These are phyloP conservation scores for Trichoderma reesei DNA, from an alignment of 495 filamentous ascomycete genomes.

Conservation along the genomic window DNA sequence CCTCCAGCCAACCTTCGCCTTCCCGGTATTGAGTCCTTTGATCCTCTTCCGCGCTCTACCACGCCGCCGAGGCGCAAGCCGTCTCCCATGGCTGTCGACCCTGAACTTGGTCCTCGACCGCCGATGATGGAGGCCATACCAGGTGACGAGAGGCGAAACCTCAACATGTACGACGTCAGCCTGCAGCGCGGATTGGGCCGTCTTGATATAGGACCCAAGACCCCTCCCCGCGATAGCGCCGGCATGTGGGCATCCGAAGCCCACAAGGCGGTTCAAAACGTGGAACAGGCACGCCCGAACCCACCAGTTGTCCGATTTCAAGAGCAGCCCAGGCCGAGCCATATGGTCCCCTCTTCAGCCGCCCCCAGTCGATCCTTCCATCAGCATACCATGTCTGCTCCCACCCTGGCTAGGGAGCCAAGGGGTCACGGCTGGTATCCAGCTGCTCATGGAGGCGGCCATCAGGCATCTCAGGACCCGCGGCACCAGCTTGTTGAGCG, in stretches of 20 bases:
- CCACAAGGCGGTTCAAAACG: slow-evolving; percentile 38
- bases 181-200: slow-evolving; percentile 65
- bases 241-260: slow-evolving; percentile 41
- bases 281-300: slow-evolving; percentile 29
- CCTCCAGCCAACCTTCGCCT: slow-evolving; percentile 45
- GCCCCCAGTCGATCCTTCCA: slow-evolving; percentile 15
- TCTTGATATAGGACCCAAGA: slow-evolving; percentile 57
- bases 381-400: slow-evolving; percentile 44
- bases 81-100: slow-evolving; percentile 63
- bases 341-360: slow-evolving; percentile 5
- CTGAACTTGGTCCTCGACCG: slow-evolving; percentile 31
- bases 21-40: slow-evolving; percentile 86
- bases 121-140: slow-evolving; percentile 33
- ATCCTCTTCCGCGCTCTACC: slow-evolving; percentile 53
- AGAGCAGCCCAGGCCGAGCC: slow-evolving; percentile 19
- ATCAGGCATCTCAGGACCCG: slow-evolving; percentile 26
- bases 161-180: slow-evolving; percentile 65
- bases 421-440: slow-evolving; percentile 63
- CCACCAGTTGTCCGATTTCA: slow-evolving; percentile 40
- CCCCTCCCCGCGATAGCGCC: slow-evolving; percentile 45
- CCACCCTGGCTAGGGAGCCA: slow-evolving; percentile 38
- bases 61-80: slow-evolving; percentile 54
- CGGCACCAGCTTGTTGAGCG: slow-evolving; percentile 33
- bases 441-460: slow-evolving; percentile 20
- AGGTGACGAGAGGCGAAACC: slow-evolving; percentile 50